Evolutionary conservation across 2,329 filamentous ascomycete species (phyloP).

Genomic region (Grosmannia serpens): DNA sequence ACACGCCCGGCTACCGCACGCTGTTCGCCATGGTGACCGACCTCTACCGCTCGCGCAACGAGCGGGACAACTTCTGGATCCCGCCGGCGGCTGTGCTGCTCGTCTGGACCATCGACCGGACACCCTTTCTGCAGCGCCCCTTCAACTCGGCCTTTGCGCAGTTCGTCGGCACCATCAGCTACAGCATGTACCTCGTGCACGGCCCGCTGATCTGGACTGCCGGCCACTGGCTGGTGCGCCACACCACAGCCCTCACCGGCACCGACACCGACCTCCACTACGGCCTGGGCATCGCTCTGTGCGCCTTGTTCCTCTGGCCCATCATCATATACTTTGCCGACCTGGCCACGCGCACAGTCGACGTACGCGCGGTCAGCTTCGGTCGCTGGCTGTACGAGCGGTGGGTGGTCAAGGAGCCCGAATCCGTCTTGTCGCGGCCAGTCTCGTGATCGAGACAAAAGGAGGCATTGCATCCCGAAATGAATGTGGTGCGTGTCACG

Average conservation of each 20-base stretch:
- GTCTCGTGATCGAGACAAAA: not conserved
- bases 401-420: conserved; percentile 10
- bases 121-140: conserved; percentile 14
- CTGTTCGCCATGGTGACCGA: conserved; percentile 11
- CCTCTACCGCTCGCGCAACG: conserved; percentile 7
- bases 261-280: conserved; percentile 30
- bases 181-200: conserved; percentile 50
- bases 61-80: conserved; percentile 17
- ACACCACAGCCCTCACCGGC: conserved; percentile 26
- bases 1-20: conserved; percentile 3
- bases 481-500: not conserved
- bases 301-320: conserved; percentile 36
- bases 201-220: conserved; percentile 41
- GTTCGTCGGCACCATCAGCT: conserved; percentile 50
- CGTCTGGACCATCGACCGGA: conserved; percentile 14
- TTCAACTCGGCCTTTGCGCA: conserved; percentile 17
- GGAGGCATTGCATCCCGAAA: not conserved
- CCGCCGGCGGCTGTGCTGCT: conserved; percentile 13
- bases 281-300: conserved; percentile 33
- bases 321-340: conserved; percentile 43
- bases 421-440: not conserved
- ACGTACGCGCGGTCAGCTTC: conserved; percentile 43
- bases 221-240: conserved; percentile 25
- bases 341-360: conserved; percentile 43
- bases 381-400: conserved; percentile 42